Percentiles rank a stretch among this genome's conserved stretches.
Evolutionary conservation across 257 asterid genomes (phyloP).

Genomic region (Parsonsia alboflavescens): DNA sequence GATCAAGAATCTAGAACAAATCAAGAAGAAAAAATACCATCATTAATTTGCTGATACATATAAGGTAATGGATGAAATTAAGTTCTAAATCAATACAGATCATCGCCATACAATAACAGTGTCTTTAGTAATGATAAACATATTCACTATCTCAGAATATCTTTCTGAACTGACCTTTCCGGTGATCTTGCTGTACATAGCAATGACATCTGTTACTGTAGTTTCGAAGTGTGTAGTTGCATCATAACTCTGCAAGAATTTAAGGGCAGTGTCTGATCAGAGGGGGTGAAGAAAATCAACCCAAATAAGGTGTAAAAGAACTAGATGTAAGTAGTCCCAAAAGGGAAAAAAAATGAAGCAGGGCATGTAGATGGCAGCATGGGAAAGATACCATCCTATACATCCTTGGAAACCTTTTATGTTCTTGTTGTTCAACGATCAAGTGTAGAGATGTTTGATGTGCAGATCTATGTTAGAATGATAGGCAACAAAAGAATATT

Average conservation of each 20-base stretch:
- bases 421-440: not conserved
- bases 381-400: not conserved
- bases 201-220: slow-evolving; percentile 69
- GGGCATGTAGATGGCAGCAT: no score
- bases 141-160: not conserved
- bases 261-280: slow-evolving; percentile 6
- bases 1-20: slow-evolving; percentile 58
- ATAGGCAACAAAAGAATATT: slow-evolving; percentile 3
- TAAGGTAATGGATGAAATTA: not conserved
- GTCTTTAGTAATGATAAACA: not conserved
- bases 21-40: not conserved
- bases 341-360: no score
- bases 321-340: no score
- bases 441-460: not conserved
- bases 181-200: slow-evolving; percentile 72
- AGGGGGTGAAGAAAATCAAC: not conserved
- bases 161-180: slow-evolving; percentile 54
- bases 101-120: no score
- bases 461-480: not conserved
- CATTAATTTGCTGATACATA: not conserved
- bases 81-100: no score
- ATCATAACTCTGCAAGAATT: slow-evolving; percentile 69
- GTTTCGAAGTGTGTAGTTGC: slow-evolving; percentile 85
- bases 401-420: no score
- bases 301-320: no score